Conservation (phyloP, 2,329 filamentous ascomycete genomes). For the Fusarium neocosmosporiellum region DNA sequence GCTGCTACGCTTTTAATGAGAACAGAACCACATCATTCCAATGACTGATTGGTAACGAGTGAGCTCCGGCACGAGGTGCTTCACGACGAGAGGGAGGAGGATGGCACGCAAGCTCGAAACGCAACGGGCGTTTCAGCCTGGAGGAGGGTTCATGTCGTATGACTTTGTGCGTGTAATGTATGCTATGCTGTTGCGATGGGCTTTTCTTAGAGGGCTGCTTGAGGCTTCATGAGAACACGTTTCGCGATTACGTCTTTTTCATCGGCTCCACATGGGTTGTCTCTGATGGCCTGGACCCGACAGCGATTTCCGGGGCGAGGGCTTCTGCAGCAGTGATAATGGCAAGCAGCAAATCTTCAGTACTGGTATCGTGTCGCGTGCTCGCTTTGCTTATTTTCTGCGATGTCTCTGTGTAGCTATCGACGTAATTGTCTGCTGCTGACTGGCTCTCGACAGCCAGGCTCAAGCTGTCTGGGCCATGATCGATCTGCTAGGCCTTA, state of each 20-base stretch:
- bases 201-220: slow-evolving; percentile 40
- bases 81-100: slow-evolving; percentile 21
- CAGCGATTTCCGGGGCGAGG: neutral
- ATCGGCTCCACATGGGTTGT: slow-evolving; percentile 25
- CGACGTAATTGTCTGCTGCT: slow-evolving; percentile 14
- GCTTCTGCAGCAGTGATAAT: slow-evolving; percentile 16
- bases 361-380: neutral
- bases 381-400: neutral
- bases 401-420: neutral
- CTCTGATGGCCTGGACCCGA: neutral
- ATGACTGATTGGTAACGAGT: slow-evolving; percentile 15
- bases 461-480: slow-evolving; percentile 13
- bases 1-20: slow-evolving; percentile 34
- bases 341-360: slow-evolving; percentile 7
- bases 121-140: slow-evolving; percentile 23
- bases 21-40: slow-evolving; percentile 21
- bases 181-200: slow-evolving; percentile 35
- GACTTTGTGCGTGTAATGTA: slow-evolving; percentile 35
- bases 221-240: slow-evolving; percentile 43
- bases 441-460: slow-evolving; percentile 31
- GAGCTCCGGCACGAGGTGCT: slow-evolving; percentile 17
- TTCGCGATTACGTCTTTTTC: slow-evolving; percentile 30
- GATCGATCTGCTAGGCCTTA: slow-evolving; percentile 9
- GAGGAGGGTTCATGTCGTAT: slow-evolving; percentile 32
- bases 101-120: slow-evolving; percentile 24